Evolutionary conservation across 129 eudicot species (phyloP).

Genomic region (Smallanthus sonchifolius): DNA sequence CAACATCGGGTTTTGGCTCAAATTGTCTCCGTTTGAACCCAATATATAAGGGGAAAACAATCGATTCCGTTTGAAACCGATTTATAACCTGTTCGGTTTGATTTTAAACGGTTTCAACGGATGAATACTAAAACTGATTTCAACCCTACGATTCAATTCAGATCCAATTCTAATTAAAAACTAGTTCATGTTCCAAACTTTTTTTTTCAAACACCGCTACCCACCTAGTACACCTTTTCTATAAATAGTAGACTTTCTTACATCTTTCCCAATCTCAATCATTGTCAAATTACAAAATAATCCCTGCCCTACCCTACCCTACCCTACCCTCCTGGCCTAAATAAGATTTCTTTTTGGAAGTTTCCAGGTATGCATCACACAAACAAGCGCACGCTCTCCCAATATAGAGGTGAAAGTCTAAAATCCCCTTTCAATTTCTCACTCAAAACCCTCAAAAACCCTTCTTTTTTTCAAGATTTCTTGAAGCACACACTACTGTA

Average conservation of each 20-base stretch:
- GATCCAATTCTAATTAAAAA: too few species aligned
- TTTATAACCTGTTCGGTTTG: too few species aligned
- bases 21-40: too few species aligned
- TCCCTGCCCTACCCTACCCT: too few species aligned
- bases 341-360: slow-evolving; percentile 29
- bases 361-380: slow-evolving; percentile 22
- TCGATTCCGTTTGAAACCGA: too few species aligned
- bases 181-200: too few species aligned
- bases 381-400: slow-evolving; percentile 20
- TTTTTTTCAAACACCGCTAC: too few species aligned
- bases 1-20: too few species aligned
- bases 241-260: neutral
- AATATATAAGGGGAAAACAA: too few species aligned
- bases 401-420: neutral
- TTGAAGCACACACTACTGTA: slow-evolving; percentile 4
- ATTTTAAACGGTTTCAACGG: too few species aligned
- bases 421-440: slow-evolving; percentile 5
- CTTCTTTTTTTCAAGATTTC: slow-evolving; percentile 3
- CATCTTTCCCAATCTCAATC: slow-evolving; percentile 5
- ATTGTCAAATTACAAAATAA: slow-evolving; percentile 17
- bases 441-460: neutral
- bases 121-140: too few species aligned
- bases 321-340: slow-evolving; percentile 24
- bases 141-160: too few species aligned
- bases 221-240: neutral